Base-by-base conservation (phyloP, 1,284 basidiomycete genomes). In the Cryptococcus sp. region DNA sequence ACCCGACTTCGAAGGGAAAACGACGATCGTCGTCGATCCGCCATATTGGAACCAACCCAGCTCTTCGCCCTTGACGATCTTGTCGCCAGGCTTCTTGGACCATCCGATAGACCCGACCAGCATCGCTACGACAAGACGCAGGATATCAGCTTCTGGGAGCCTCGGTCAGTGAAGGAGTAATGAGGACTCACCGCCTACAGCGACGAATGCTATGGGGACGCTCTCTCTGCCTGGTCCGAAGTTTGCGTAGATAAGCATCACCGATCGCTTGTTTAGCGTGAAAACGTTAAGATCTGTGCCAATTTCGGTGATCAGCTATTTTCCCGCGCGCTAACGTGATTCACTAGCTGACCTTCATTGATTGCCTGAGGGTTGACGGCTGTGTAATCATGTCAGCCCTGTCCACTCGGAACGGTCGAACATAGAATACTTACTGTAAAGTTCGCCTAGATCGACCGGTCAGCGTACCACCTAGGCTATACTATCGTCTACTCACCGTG, bases 311-410 rank as follows among this genome's bases (percentile, higher is more conserved):
- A 50, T 17, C 22, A 45, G 42, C 42, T 22, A 13, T 19, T 13
- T 4, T 35, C 13, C 30, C 30, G 27, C 27, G 27, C 10, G 41
- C 13, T 43, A n/a, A n/a, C 42, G 6, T n/a, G 17, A 23, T 35
- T n/a, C 38, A 15, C 42, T 40, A 27, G 54, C 70, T 62, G 25
- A 72, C 74, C 64, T 74, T 87, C 86, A 66, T 89, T 91, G 59
- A 93, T 83, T 0, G 89, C 90, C 74, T 91, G 88, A 0, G 91
- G 91, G 69, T 78, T 78, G 19, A 78, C 77, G 23, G 77, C 74
- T 74, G 51, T 3, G 22, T 40, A 38, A 1, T 47, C 15, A 17
- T 17, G 16, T 55, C 25, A 19, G 2, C 27, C 10, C 5, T 35
- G 30, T 13, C 25, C 19, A 11, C 53, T 17, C 30, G 39, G 19